These are phyloP conservation scores for Trapa bicornis DNA, from an alignment of 345 rosid genomes.

Conservation along the genomic window DNA sequence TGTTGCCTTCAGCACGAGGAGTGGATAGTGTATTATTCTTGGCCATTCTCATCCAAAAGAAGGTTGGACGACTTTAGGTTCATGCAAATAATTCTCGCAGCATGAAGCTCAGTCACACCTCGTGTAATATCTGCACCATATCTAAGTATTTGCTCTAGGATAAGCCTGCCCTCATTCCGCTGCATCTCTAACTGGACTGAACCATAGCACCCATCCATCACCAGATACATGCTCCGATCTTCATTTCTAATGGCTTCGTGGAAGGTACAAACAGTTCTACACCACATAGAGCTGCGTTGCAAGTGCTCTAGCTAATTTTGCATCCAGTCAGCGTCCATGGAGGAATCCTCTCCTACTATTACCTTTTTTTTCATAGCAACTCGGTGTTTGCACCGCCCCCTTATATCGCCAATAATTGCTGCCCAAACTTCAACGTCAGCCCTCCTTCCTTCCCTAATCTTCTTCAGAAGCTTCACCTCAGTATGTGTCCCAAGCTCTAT, in stretches of 20 bases:
- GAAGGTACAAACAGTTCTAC: constrained; percentile 82
- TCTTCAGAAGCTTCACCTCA: constrained; percentile 49
- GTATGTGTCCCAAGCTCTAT: constrained; percentile 67
- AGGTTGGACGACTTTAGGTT: constrained; percentile 93
- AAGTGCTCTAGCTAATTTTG: constrained; percentile 64
- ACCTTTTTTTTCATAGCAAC: constrained; percentile 64
- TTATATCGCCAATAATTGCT: constrained; percentile 32
- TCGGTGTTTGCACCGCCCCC: constrained; percentile 48
- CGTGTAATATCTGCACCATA: constrained; percentile 92
- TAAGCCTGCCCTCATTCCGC: constrained; percentile 83
- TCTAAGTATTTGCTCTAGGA: constrained; percentile 90
- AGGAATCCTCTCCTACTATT: constrained; percentile 41
- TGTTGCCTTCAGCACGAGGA: constrained; percentile 16
- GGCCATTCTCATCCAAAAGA: constrained; percentile 69
- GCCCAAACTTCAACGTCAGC: constrained; percentile 74
- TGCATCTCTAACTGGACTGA: constrained; percentile 86
- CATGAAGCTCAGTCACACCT: constrained; percentile 93
- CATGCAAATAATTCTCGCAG: constrained; percentile 95
- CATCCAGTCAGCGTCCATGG: constrained; percentile 63
- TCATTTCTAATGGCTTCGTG: constrained; percentile 61
- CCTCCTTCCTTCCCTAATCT: constrained; percentile 54
- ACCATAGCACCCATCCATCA: constrained; percentile 74
- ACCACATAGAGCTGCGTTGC: constrained; percentile 77
- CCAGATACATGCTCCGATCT: constrained; percentile 51
- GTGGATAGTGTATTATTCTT: constrained; percentile 17